Conservation (phyloP, 1,284 basidiomycete species). For the Fistulina hepatica region DNA sequence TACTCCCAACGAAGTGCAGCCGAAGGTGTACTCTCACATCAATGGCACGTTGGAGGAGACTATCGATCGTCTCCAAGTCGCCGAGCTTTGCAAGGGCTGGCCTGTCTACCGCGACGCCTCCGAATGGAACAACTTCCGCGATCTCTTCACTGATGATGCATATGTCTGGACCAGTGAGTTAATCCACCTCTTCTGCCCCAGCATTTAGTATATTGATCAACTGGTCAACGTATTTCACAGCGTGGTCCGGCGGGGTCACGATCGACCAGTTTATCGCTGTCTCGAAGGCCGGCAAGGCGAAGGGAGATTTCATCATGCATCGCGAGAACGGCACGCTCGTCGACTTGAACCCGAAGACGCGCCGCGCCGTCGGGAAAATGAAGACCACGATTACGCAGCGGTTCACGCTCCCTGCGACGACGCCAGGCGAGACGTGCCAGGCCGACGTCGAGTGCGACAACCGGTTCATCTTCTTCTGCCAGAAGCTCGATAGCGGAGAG, state of each 20-base stretch:
- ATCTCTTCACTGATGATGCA: conserved; percentile 14
- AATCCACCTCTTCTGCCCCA: too few species aligned
- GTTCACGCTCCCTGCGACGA: conserved; percentile 13
- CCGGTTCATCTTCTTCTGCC: conserved; percentile 16
- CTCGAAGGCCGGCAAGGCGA: conserved; percentile 15
- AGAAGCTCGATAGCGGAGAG: conserved; percentile 5
- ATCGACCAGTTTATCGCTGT: conserved; percentile 15
- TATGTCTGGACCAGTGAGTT: too few species aligned
- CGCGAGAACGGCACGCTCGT: conserved; percentile 15
- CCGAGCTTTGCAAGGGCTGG: too few species aligned
- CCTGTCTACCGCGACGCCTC: conserved; percentile 16
- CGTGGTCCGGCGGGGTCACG: conserved; percentile 14
- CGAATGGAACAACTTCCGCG: conserved; percentile 17
- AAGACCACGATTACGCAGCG: conserved; percentile 17
- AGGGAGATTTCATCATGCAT: conserved; percentile 15
- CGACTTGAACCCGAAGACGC: conserved; percentile 9
- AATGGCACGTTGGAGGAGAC: too few species aligned
- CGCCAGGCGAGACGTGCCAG: conserved; percentile 1
- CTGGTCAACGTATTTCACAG: too few species aligned
- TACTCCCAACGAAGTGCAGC: too few species aligned
- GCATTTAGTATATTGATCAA: too few species aligned
- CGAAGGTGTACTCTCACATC: too few species aligned
- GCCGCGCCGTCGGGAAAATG: conserved; percentile 17
- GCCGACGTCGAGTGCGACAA: conserved; percentile 16
- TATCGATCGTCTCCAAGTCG: too few species aligned